Base-by-base conservation (phyloP, 306 rosid species). In the Prunus campanulata region DNA sequence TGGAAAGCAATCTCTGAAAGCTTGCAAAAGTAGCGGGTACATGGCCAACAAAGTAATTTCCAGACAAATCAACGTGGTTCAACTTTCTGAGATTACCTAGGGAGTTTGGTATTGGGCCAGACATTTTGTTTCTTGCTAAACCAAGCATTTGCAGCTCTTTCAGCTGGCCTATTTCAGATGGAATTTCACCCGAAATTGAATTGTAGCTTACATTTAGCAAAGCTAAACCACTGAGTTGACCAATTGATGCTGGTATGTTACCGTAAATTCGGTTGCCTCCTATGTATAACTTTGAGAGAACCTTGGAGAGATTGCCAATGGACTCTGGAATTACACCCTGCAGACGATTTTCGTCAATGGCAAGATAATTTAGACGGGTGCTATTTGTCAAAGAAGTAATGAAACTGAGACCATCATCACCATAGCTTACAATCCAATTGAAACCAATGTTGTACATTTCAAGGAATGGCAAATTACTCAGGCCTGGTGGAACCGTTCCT, bases 281-380 rank as follows among this genome's bases (percentile, higher is more conserved):
- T 90, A 91, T 89, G 86, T 74, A 86, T 32, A 93, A 35, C 1
- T 14, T 66, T 2, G 87, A 76, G 20, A 93, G 83, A 29, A 16
- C 72, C 69, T 88, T 84, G 8, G 98, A 89, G 63, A 93, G 92
- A 69, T 89, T 86, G 35, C 96, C 98, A n/a, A 93, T 70, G 57
- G 88, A 72, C 39, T 85, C 89, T 56, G 97, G 93, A 74, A 93
- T 89, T 0, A 76, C 82, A 59, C 97, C 94, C 83, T 86, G 86
- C 2, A 93, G 74, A 25, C 39, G 74, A 63, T 85, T 93, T 30
- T 82, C 91, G 68, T 83, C 87, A 22, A 91, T 76, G 5, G 90
- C 86, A 1, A 91, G 87, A 69, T 19, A 83, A 46, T 78, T 79
- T 15, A 93, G 80, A 15, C 8, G 67, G 25, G 91, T 87, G 82